Conservation (phyloP, 345 rosid genomes). For the Eucalyptus marginata region DNA sequence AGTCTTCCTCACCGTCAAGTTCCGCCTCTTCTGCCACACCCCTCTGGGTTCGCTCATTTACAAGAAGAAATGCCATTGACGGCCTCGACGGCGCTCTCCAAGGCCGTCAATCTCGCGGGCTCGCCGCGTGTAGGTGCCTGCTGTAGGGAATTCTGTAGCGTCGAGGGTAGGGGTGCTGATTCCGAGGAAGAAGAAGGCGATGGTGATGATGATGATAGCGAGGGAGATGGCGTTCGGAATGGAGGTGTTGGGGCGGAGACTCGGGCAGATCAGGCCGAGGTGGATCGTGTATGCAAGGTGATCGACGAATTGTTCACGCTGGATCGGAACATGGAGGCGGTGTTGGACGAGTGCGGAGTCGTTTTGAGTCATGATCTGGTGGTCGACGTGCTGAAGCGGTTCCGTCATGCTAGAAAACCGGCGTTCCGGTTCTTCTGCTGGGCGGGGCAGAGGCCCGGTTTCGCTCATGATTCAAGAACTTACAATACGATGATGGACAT, state of each 20-base stretch:
- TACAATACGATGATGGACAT: conserved; percentile 66
- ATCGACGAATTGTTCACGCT: conserved; percentile 71
- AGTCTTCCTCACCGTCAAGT: conserved; percentile 40
- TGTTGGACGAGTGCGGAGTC: conserved; percentile 60
- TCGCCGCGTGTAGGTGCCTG: background rate
- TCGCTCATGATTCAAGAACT: conserved; percentile 61
- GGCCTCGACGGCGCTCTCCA: background rate
- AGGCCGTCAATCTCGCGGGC: background rate
- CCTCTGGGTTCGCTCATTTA: conserved; percentile 43
- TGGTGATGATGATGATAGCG: conserved; percentile 9
- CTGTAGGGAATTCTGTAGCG: conserved; percentile 18
- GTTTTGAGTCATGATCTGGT: conserved; percentile 45
- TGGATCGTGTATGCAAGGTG: conserved; percentile 73
- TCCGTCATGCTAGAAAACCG: conserved; percentile 72
- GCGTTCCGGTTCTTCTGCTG: conserved; percentile 82
- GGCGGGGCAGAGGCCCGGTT: conserved; percentile 58
- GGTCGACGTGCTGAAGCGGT: conserved; percentile 47
- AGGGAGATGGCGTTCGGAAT: background rate
- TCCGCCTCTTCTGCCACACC: conserved; percentile 53
- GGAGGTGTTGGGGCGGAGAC: background rate
- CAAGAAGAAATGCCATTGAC: conserved; percentile 35
- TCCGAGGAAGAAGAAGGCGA: conserved; percentile 6
- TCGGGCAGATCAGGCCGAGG: conserved; percentile 30
- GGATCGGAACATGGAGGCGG: conserved; percentile 91
- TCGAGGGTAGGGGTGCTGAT: background rate